Evolutionary conservation across 2,329 filamentous ascomycete species (phyloP).

Genomic region (Graphilbum fragrans): DNA sequence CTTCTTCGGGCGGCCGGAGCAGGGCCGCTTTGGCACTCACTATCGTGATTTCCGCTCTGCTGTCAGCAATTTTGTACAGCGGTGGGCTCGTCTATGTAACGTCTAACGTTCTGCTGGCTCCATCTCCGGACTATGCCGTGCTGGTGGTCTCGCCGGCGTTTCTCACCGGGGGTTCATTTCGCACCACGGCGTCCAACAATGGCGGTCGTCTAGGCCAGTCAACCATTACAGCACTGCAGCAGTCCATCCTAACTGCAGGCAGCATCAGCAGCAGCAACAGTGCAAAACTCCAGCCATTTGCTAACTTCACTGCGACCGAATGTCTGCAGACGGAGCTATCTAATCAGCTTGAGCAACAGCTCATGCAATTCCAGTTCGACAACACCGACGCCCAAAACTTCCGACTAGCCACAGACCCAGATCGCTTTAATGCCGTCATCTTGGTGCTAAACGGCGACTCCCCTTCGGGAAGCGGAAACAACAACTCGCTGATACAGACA

Average conservation of each 20-base stretch:
- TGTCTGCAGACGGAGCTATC: conserved; percentile 1
- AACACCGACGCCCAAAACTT: background rate
- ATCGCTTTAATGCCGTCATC: conserved; percentile 1
- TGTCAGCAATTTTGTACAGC: conserved; percentile 2
- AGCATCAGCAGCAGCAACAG: background rate
- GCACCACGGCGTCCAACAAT: background rate
- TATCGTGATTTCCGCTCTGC: background rate
- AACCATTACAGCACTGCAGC: background rate
- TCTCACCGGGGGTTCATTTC: background rate
- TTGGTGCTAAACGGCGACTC: conserved; percentile 2
- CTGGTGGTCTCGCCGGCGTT: conserved; percentile 24
- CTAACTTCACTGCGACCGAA: background rate
- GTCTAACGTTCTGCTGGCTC: background rate
- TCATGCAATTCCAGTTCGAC: background rate
- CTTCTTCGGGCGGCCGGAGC: background rate
- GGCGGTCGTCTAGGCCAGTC: background rate
- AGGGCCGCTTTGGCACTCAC: conserved; percentile 19
- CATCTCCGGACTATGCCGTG: conserved; percentile 14
- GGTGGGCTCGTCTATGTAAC: conserved; percentile 12
- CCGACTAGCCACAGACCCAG: background rate
- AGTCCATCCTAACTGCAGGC: background rate
- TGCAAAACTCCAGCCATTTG: background rate
- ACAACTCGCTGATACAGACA: conserved; percentile 3
- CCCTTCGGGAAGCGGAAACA: background rate
- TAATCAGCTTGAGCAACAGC: background rate